Conservation (phyloP, 108 stramenopile species). For the Bacterosira constricta region DNA sequence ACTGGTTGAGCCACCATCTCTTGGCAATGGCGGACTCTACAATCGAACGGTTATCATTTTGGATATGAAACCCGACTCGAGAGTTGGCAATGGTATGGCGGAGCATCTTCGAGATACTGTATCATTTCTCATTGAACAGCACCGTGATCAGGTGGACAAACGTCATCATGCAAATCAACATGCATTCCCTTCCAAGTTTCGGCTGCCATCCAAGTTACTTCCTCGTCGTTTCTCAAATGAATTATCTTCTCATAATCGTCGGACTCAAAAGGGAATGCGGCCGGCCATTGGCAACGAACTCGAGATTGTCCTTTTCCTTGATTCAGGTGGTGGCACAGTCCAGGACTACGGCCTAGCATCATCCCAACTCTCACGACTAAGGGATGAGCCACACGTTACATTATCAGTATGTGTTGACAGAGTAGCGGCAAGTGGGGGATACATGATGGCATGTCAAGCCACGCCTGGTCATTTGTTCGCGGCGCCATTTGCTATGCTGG, state of each 20-base stretch:
- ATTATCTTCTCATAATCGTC: slow-evolving; percentile 16
- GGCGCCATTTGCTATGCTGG: slow-evolving; percentile 85
- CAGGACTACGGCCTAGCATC: slow-evolving; percentile 79
- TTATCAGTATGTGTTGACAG: slow-evolving; percentile 62
- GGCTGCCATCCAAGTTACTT: not conserved
- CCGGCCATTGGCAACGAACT: slow-evolving; percentile 40
- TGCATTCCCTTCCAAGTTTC: not conserved
- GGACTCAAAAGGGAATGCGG: slow-evolving; percentile 36
- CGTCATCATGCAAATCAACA: not conserved
- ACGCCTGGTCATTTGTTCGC: slow-evolving; percentile 59
- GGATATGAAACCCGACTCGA: slow-evolving; percentile 53
- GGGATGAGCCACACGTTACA: slow-evolving; percentile 54
- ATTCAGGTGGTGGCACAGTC: slow-evolving; percentile 75
- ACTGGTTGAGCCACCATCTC: slow-evolving; percentile 4
- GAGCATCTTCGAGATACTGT: slow-evolving; percentile 66
- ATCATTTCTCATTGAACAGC: slow-evolving; percentile 64
- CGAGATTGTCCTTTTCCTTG: slow-evolving; percentile 70
- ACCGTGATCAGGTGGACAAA: slow-evolving; percentile 58
- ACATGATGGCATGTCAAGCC: slow-evolving; percentile 82
- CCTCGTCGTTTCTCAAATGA: not conserved
- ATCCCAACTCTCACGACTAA: slow-evolving; percentile 63
- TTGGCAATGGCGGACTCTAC: slow-evolving; percentile 38
- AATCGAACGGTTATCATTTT: slow-evolving; percentile 70
- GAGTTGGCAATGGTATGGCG: slow-evolving; percentile 49
- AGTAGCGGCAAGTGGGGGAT: slow-evolving; percentile 75